phyloP scores from a whole-genome alignment of 2,329 filamentous ascomycete species.

The Biscogniauxia sp. region DNA sequence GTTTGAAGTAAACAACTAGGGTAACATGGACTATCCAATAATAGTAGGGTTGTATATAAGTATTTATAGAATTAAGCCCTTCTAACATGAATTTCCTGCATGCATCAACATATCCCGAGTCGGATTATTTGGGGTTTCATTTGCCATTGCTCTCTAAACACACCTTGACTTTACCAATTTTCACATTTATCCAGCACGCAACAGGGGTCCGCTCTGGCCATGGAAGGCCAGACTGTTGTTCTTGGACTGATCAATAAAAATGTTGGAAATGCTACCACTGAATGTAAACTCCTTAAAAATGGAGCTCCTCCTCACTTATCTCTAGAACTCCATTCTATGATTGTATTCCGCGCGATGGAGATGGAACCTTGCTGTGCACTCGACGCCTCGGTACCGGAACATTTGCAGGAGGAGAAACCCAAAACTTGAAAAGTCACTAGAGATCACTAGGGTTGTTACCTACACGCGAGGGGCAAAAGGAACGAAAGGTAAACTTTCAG shows the following conservation, averaged over 20 bases:
- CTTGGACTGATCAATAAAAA: too few relatives aligned
- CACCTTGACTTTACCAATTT: too few relatives aligned
- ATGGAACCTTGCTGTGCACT: slow-evolving; percentile 18
- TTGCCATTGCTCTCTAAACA: too few relatives aligned
- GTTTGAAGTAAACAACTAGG: neutral
- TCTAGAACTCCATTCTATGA: slow-evolving; percentile 5
- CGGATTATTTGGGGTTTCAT: neutral
- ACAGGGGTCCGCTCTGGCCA: too few relatives aligned
- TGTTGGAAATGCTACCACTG: too few relatives aligned
- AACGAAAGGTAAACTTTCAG: slow-evolving; percentile 12
- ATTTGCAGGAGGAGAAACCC: slow-evolving; percentile 12
- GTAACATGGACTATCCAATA: too few relatives aligned
- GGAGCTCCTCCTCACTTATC: slow-evolving; percentile 1
- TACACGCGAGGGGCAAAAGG: slow-evolving; percentile 14
- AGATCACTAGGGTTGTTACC: slow-evolving; percentile 17
- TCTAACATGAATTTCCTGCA: neutral
- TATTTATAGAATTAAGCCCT: neutral
- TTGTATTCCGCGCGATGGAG: slow-evolving; percentile 5
- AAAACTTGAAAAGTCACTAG: neutral
- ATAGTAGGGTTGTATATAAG: neutral
- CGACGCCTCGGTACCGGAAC: slow-evolving; percentile 24
- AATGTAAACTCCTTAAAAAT: too few relatives aligned
- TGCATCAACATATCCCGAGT: neutral
- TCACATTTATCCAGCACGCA: too few relatives aligned
- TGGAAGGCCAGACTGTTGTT: too few relatives aligned